These are phyloP conservation scores for Paramyrothecium roridum DNA, from an alignment of 2,329 filamentous ascomycete species.

Conservation along the genomic window DNA sequence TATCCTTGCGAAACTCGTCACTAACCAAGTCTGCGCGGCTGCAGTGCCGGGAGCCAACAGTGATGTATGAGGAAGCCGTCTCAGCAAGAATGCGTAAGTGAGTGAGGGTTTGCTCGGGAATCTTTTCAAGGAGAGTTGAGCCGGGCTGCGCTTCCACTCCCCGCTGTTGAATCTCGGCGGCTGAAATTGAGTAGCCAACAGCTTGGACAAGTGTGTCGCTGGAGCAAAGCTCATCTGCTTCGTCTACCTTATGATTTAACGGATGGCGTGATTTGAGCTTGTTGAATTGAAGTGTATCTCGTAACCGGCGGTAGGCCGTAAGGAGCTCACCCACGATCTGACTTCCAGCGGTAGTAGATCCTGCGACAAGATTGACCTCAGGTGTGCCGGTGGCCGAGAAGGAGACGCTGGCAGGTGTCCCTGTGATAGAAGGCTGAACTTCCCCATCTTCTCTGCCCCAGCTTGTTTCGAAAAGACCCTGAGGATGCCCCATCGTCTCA, in stretches of 20 bases:
- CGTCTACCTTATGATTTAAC: constrained; percentile 22
- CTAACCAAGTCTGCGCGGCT: constrained; percentile 59
- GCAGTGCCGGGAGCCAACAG: constrained; percentile 67
- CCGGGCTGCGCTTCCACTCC: constrained; percentile 73
- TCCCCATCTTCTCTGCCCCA: constrained; percentile 38
- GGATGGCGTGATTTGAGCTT: constrained; percentile 39
- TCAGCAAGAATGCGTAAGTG: constrained; percentile 87
- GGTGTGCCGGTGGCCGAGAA: constrained; percentile 31
- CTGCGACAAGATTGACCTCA: constrained; percentile 13
- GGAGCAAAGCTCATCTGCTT: constrained; percentile 42
- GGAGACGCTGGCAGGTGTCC: constrained; percentile 39
- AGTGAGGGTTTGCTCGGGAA: constrained; percentile 79
- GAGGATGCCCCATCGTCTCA: constrained; percentile 32
- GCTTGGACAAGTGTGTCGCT: constrained; percentile 61
- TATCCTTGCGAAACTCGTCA: constrained; percentile 64
- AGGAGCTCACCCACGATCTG: constrained; percentile 51
- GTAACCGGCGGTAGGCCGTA: constrained; percentile 57
- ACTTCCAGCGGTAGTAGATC: constrained; percentile 12
- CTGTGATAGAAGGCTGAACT: constrained; percentile 24
- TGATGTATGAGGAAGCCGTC: constrained; percentile 80
- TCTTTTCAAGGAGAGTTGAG: constrained; percentile 74
- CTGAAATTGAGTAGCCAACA: constrained; percentile 81
- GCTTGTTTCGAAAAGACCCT: constrained; percentile 31
- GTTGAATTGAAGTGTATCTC: constrained; percentile 56
- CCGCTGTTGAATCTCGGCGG: constrained; percentile 87